phyloP scores from a whole-genome alignment of 202 grass and related monocot genomes.

The Cymbopogon flexuosus region DNA sequence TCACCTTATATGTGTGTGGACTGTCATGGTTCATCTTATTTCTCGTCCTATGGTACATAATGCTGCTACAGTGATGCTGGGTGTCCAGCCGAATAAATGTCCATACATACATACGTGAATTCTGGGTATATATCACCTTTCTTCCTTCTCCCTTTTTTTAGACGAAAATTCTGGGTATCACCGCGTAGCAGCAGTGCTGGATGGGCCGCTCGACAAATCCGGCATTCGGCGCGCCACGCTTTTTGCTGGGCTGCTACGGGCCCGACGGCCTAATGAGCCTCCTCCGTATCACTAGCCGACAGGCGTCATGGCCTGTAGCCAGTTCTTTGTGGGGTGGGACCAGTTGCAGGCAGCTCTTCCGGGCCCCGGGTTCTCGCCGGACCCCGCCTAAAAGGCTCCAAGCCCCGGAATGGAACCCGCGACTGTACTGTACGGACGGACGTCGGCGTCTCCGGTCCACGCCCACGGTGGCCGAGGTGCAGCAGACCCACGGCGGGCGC shows the following conservation, averaged over 20 bases:
- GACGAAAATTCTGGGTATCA: too few species aligned
- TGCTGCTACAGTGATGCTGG: not conserved
- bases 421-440: not conserved
- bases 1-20: not conserved
- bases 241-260: not conserved
- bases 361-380: too few species aligned
- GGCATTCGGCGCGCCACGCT: not conserved
- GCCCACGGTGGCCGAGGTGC: slow-evolving; percentile 13
- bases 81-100: not conserved
- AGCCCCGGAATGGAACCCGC: not conserved
- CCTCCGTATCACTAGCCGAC: not conserved
- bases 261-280: not conserved
- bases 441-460: not conserved
- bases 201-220: not conserved
- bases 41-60: not conserved
- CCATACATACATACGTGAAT: too few species aligned
- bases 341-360: not conserved
- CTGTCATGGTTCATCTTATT: not conserved
- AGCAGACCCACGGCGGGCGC: not conserved
- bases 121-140: too few species aligned
- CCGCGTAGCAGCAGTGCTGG: not conserved
- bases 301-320: not conserved
- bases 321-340: not conserved
- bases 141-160: too few species aligned
- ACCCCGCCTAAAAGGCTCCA: not conserved